Base-by-base conservation (phyloP, 305 asterid genomes). In the Solanum hybrid region DNA sequence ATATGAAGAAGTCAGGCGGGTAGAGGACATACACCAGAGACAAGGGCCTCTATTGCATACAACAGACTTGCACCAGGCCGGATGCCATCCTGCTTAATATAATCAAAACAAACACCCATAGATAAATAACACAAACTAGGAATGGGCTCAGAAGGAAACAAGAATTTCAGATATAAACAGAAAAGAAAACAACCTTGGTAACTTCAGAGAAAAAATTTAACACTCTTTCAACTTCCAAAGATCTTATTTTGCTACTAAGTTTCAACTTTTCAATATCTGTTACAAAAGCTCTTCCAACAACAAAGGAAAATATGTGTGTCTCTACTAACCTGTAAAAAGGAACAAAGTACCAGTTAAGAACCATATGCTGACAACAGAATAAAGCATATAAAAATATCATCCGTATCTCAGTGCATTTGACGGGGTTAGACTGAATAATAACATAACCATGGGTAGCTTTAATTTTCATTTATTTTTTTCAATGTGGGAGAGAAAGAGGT, bases 201-300 rank as follows among this genome's bases (percentile, higher is more conserved):
- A 94, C 92, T 94, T 96, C 98, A 42, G 97, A 95, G 95, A 96
- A 98, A 93, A 96, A 96, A 31, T 34, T 80, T 89, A 98, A 89
- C 91, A 97, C 97, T 95, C 93, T 96, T 92, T 92, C 98, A 90
- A 96, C 97, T 91, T 97, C 99, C 96, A 98, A 91, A 60, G 94
- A 92, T 93, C 99, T 95, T 91, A 95, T 93, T 94, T 95, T 95
- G 93, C 99, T 96, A 95, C 98, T 94, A 81, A 97, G 93, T 96
- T 96, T 97, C 96, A 98, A 92, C 94, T 97, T 98, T 90, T 98
- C 99, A 90, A 98, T 93, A 93, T 98, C 99, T 32, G 97, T 93
- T 87, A 98, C 99, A 92, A 98, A 95, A 88, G 99, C 99, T 95
- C 99, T 96, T 89, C 99, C 99, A 92, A 97, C 97, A 92, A 97